A percentile compares a stretch with the other conserved stretches of the same genome.
phyloP scores from a whole-genome alignment of 768 basidiomycete species.

The Rickenella mellea region DNA sequence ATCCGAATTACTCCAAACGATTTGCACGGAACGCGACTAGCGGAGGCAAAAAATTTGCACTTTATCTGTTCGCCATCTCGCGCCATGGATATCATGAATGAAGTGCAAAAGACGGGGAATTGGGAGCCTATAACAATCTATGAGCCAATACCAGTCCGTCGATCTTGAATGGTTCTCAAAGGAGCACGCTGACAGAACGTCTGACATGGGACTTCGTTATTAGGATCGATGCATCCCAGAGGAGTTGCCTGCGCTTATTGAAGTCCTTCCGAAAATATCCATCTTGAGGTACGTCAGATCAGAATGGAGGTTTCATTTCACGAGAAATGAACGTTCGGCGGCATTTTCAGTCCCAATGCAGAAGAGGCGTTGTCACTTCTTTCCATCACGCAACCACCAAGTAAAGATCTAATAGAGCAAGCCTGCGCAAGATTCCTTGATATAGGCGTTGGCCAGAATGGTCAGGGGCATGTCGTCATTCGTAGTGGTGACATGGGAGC shows the following conservation, averaged over 20 bases:
- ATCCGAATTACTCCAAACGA: conserved; percentile 66
- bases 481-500: conserved; percentile 68
- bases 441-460: conserved; percentile 42
- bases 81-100: conserved; percentile 54
- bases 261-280: conserved; percentile 47
- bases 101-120: conserved; percentile 38
- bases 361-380: conserved; percentile 70
- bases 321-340: background rate
- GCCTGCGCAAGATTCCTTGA: conserved; percentile 58
- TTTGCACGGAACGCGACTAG: conserved; percentile 43
- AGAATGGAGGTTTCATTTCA: background rate
- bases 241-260: conserved; percentile 58
- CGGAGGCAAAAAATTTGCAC: conserved; percentile 49
- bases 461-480: conserved; percentile 58
- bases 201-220: conserved; percentile 5
- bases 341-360: conserved; percentile 62
- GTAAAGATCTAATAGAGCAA: conserved; percentile 46
- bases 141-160: conserved; percentile 78
- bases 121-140: conserved; percentile 70
- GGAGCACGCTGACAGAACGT: background rate
- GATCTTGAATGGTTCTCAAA: background rate
- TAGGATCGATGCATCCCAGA: conserved; percentile 74
- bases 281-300: conserved; percentile 51
- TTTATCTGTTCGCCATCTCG: conserved; percentile 80
- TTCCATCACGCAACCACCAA: conserved; percentile 39